Evolutionary conservation across 345 rosid species (phyloP), one percentile per base, ranked within the genome.

Genomic region (Balakata baccata): DNA sequence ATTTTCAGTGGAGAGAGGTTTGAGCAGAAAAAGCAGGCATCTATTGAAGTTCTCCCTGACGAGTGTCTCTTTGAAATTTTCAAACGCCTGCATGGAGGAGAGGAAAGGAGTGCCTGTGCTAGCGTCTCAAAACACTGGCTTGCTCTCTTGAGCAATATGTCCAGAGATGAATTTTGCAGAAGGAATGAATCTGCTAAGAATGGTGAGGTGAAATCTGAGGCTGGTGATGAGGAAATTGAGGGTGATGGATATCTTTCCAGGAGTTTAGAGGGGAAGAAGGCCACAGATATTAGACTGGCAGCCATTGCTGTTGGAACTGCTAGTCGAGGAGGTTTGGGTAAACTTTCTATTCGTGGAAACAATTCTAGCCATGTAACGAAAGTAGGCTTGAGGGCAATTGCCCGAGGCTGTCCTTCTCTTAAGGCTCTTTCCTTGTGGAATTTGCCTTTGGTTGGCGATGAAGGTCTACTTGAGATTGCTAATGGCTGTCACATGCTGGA

Each of bases 61-160:
- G 99, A 95, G 81, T 95, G 99, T 74, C 87, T 95, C 62, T 93
- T 91, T 51, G 99, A 95, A 85, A 89, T 95, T 80, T 81, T 95
- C 71, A 82, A 96, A 57, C 86, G 94, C 23, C 71, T 95, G 80
- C 76, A 88, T 63, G 92, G 90, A 47, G 85, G 90, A 3, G 82
- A 84, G 74, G 99, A 90, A 84, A 87, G 93, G 86, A 89, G 91
- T 79, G 85, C 87, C 57, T 87, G 88, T 37, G 94, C 97, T 60
- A 85, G 87, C 65, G 98, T 93, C 69, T 95, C 99, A 2, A 92
- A 88, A 86, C 92, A 82, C 10, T 95, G 98, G 98, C 99, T 95
- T 82, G 45, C 72, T 0, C 89, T 95, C 80, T 60, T 90, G 17
- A 93, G 91, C 81, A 89, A 84, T 64, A 91, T 93, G 74, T 54